These are phyloP conservation scores for Arthrobotrys sphaeroides DNA, from an alignment of 2,329 filamentous ascomycete species.

Conservation along the genomic window DNA sequence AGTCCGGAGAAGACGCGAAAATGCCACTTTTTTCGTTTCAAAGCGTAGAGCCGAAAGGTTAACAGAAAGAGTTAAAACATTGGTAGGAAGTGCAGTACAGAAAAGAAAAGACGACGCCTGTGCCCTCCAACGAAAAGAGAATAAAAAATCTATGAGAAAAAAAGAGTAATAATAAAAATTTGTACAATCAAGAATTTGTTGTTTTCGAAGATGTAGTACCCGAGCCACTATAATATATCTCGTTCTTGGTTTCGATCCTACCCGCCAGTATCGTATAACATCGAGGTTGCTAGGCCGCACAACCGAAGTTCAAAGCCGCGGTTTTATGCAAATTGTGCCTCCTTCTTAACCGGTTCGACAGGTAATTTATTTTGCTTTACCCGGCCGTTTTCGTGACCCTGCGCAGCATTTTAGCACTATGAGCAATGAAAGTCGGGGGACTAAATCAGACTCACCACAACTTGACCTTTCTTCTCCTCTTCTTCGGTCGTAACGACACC, in stretches of 20 bases:
- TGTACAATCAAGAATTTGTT: slow-evolving; percentile 31
- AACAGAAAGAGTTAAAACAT: slow-evolving; percentile 22
- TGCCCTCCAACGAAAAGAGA: slow-evolving; percentile 35
- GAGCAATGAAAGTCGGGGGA: no score
- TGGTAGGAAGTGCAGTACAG: background rate
- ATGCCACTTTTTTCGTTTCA: slow-evolving; percentile 35
- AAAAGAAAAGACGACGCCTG: slow-evolving; percentile 32
- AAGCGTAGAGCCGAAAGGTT: background rate
- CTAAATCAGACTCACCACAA: slow-evolving; percentile 39
- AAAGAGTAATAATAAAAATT: slow-evolving; percentile 12
- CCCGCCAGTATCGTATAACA: background rate
- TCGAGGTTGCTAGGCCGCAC: background rate
- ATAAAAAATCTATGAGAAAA: slow-evolving; percentile 24
- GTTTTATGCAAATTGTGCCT: slow-evolving; percentile 17
- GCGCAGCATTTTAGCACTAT: background rate
- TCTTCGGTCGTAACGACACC: slow-evolving; percentile 40
- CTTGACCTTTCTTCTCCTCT: slow-evolving; percentile 43
- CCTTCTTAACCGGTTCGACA: slow-evolving; percentile 36
- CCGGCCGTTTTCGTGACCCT: slow-evolving; percentile 50
- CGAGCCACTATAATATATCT: slow-evolving; percentile 3
- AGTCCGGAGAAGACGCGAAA: slow-evolving; percentile 18
- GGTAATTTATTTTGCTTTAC: slow-evolving; percentile 48
- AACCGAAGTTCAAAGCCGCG: background rate
- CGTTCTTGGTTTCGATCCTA: background rate
- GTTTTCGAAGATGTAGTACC: background rate